These are phyloP conservation scores for Pontederia paniculata DNA, from an alignment of 176 grass and related monocot genomes.

Conservation along the genomic window DNA sequence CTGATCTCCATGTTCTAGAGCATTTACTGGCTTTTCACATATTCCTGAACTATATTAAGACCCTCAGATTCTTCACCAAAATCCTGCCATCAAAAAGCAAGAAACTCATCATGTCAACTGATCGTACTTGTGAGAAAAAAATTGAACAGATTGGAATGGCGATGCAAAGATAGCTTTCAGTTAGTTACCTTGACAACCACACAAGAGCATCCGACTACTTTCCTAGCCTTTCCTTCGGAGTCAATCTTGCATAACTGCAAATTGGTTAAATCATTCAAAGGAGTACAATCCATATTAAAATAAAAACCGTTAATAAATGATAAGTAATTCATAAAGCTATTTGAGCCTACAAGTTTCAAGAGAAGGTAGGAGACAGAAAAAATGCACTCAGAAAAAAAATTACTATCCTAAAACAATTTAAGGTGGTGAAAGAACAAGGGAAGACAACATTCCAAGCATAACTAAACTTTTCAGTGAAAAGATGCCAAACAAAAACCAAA, in stretches of 20 bases:
- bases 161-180: background rate
- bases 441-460: no score
- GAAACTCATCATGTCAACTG: background rate
- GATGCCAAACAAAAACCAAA: no score
- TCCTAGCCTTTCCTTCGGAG: conserved; percentile 72
- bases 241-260: conserved; percentile 87
- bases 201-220: conserved; percentile 81
- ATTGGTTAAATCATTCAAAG: background rate
- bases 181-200: conserved; percentile 54
- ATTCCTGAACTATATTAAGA: conserved; percentile 82
- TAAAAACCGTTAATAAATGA: no score
- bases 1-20: background rate
- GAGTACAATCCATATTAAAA: background rate
- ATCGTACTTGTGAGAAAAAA: background rate
- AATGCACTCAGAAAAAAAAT: no score
- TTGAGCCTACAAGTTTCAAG: no score
- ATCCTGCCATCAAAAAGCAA: conserved; percentile 57
- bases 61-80: conserved; percentile 79
- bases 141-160: background rate
- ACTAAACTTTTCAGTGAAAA: no score
- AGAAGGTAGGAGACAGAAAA: no score
- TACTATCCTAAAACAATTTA: no score
- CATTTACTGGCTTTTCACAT: conserved; percentile 54
- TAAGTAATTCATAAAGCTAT: no score
- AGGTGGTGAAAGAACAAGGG: no score